Evolutionary conservation across 306 rosid species (phyloP), one percentile per base, ranked within the genome.

Genomic region (Ammopiptanthus mongolicus): DNA sequence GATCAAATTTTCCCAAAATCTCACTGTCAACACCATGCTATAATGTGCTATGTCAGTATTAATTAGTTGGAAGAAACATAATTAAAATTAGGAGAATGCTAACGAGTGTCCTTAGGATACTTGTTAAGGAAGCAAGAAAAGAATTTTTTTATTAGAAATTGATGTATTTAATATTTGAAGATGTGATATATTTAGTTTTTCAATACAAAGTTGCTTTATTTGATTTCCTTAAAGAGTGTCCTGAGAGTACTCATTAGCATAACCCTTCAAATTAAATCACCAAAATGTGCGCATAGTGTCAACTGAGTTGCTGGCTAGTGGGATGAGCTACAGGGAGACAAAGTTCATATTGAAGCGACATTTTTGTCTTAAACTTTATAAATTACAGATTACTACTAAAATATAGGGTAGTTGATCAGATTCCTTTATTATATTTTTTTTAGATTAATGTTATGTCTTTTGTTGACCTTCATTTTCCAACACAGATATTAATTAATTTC

Each of bases 381-480:
- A 78, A 52, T 66, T 58, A 56, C 44, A 55, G 63, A 46, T 55
- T 48, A 69, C n/a, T n/a, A n/a, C n/a, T 71, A 55, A 52, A 79
- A 72, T 75, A 47, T 41, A 50, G 80, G 65, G 63, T 80, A 67
- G 86, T 87, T 77, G 85, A 76, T 87, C 71, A 71, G 89, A 84
- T 85, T 84, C 87, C 72, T 78, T 69, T 15, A 28, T 70, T 44
- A 83, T 80, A 9, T 10, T 48, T 76, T 9, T 48, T 80, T 78
- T 56, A 42, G 11, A 57, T 33, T 18, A 57, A 48, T 62, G 52
- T 62, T 69, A 51, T 78, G 78, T 73, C 82, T 7, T 71, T 25
- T 53, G 60, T 84, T 87, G 92, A 87, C 85, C 81, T 79, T 21
- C 64, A 71, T 73, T 76, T 81, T 73, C 80, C 78, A 58, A 59